Percentiles rank a stretch among this genome's conserved stretches.
Conservation (phyloP, 2,329 filamentous ascomycete species). For the Gnomoniopsis smithogilvyi region DNA sequence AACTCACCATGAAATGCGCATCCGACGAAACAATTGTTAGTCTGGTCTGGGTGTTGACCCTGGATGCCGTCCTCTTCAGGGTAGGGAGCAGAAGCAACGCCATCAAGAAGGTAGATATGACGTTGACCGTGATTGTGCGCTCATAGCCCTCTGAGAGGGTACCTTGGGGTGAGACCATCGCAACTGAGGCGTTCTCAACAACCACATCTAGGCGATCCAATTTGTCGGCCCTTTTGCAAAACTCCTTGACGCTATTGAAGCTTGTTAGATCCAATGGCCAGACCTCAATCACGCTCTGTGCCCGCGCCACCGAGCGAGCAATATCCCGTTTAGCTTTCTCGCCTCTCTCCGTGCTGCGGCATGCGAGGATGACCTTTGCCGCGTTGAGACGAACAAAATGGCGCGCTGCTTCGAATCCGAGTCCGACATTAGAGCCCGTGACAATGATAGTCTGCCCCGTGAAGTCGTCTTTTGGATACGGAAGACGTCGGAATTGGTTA, state of each 20-base stretch:
- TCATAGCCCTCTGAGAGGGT: constrained; percentile 37
- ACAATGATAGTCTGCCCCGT: constrained; percentile 31
- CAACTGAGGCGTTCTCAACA: constrained; percentile 38
- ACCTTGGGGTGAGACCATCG: constrained; percentile 14
- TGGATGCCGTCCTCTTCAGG: constrained; percentile 33
- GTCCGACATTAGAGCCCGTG: constrained; percentile 38
- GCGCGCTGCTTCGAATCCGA: constrained; percentile 36
- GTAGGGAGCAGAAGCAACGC: constrained; percentile 39
- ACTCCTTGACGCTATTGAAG: constrained; percentile 43
- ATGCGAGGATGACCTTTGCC: constrained; percentile 35
- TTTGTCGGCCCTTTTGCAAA: constrained; percentile 28
- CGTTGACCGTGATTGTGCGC: constrained; percentile 41
- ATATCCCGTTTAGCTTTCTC: constrained; percentile 37
- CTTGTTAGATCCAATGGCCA: constrained; percentile 48
- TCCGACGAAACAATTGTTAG: constrained; percentile 39
- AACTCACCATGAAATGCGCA: constrained; percentile 28
- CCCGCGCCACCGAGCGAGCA: constrained; percentile 23
- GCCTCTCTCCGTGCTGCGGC: constrained; percentile 33
- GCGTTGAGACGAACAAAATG: constrained; percentile 35
- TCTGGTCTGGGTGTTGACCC: constrained; percentile 31
- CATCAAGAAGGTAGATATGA: constrained; percentile 43
- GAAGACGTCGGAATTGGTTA: constrained; percentile 11
- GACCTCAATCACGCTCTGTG: constrained; percentile 36
- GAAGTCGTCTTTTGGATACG: constrained; percentile 10
- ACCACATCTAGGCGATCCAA: constrained; percentile 41